phyloP scores from a whole-genome alignment of 148 eudicot genomes.

The Nepenthes mirabilis region DNA sequence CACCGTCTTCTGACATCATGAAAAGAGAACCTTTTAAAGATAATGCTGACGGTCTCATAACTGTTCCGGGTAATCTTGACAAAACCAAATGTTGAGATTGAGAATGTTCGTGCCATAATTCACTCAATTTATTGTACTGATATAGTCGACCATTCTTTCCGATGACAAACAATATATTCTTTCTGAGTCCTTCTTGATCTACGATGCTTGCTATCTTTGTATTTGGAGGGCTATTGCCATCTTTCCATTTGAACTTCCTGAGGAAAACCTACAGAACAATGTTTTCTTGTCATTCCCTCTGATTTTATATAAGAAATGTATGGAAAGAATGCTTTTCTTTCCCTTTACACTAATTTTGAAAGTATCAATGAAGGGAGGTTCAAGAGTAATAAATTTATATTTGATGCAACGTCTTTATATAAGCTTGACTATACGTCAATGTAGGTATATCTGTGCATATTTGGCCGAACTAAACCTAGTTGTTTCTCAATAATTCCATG shows the following conservation, averaged over 20 bases:
- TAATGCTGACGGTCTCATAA: conserved; percentile 34
- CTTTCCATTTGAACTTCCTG: conserved; percentile 74
- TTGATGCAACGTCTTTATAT: too few relatives aligned
- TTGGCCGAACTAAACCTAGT: too few relatives aligned
- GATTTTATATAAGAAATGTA: background rate
- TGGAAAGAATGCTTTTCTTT: background rate
- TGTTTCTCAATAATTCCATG: too few relatives aligned
- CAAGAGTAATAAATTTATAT: too few relatives aligned
- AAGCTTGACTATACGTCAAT: too few relatives aligned
- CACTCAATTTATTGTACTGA: conserved; percentile 68
- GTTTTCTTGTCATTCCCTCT: conserved; percentile 1
- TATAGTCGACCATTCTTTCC: conserved; percentile 55
- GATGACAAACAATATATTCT: conserved; percentile 51
- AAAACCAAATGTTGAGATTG: conserved; percentile 72
- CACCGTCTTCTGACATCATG: conserved; percentile 63
- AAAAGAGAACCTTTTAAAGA: conserved; percentile 58
- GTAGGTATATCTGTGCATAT: too few relatives aligned
- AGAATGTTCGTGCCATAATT: conserved; percentile 69
- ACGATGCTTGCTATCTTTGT: conserved; percentile 59
- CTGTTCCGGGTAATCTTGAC: conserved; percentile 57
- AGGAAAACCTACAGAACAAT: conserved; percentile 40
- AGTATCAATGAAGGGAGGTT: too few relatives aligned
- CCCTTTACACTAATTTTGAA: background rate
- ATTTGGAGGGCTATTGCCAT: conserved; percentile 53
- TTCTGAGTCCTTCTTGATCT: conserved; percentile 71